Base-by-base conservation (phyloP, 83 land plant species). In the Picea mariana region DNA sequence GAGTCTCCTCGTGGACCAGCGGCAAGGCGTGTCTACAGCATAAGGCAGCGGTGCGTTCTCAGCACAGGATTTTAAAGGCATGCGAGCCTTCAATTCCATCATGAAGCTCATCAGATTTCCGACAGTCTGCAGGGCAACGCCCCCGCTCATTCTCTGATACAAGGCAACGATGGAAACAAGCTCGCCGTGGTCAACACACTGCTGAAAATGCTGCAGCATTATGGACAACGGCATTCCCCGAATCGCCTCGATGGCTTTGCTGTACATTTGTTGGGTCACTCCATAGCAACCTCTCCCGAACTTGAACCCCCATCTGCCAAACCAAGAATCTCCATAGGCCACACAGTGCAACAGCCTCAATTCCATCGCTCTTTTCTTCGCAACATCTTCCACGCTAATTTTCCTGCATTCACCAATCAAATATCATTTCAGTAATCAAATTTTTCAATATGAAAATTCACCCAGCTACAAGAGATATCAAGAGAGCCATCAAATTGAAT, bases 231-330 rank as follows among this genome's bases (percentile, higher is more conserved):
- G 86, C 79, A 93, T 79, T 5, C 91, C 93, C 11, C 92, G 83
- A 18, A 93, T 87, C 5, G 86, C 83, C 24, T 93, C 90, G 38
- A 93, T 81, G 60, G 99, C 92, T 52, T 86, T 82, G 38, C 67
- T 42, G 84, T 92, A 95, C 68, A 83, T 80, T 67, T 82, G 84
- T 58, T 88, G 81, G 11, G 86, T 87, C 13, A 90, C 84, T 67
- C 95, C 99, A 75, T 86, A 92, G 82, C 94, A 91, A 17, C 99
- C 99, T 67, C 67, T 86, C 58, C 85, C 81, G 80, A 93, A 93
- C n/a, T 69, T 82, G 84, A 92, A 97, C 1, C 95, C 99, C 99
- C 99, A 97, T 75, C 91, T 86, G 11, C 95, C 96, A 80, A 92
- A 97, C 99, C 99, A 97, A 23, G 94, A 42, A 75, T 88, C 87